phyloP scores from a whole-genome alignment of 2,329 filamentous ascomycete species.

The Stagonosporopsis vannaccii region DNA sequence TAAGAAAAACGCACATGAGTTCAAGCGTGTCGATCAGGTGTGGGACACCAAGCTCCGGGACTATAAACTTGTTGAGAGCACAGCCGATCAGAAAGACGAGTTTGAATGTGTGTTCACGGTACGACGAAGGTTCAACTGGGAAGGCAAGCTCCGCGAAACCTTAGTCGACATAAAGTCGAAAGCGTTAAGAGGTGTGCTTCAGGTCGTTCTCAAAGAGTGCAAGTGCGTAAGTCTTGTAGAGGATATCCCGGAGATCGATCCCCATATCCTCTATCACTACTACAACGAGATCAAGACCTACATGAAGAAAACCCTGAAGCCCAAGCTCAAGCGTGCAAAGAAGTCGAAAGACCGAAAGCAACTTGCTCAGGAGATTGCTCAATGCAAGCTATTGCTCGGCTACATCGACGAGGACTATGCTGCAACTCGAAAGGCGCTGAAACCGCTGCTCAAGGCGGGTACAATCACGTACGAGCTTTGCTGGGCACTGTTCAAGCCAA shows the following conservation, averaged over 20 bases:
- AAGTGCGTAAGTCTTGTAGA: slow-evolving; percentile 82
- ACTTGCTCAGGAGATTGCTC: slow-evolving; percentile 64
- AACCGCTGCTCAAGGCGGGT: slow-evolving; percentile 80
- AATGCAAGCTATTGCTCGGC: slow-evolving; percentile 75
- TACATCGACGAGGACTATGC: slow-evolving; percentile 86
- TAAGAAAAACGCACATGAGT: slow-evolving; percentile 61
- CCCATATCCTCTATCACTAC: slow-evolving; percentile 65
- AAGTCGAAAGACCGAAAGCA: slow-evolving; percentile 68
- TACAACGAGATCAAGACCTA: slow-evolving; percentile 75
- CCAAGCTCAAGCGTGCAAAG: slow-evolving; percentile 63
- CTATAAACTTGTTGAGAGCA: slow-evolving; percentile 72
- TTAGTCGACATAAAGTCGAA: slow-evolving; percentile 87
- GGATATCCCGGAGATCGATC: slow-evolving; percentile 71
- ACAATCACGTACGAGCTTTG: slow-evolving; percentile 88
- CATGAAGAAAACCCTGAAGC: slow-evolving; percentile 69
- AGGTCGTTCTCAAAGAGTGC: slow-evolving; percentile 75
- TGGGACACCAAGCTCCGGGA: slow-evolving; percentile 59
- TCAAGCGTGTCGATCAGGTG: slow-evolving; percentile 71
- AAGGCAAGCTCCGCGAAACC: slow-evolving; percentile 79
- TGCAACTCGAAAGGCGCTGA: slow-evolving; percentile 78
- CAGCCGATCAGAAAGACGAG: slow-evolving; percentile 69
- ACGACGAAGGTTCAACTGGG: slow-evolving; percentile 81
- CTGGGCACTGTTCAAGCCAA: slow-evolving; percentile 89
- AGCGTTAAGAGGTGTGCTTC: slow-evolving; percentile 72
- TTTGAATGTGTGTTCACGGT: slow-evolving; percentile 84